Base-by-base conservation (phyloP, 208 protist genomes). In the Crithidia mellificae region DNA sequence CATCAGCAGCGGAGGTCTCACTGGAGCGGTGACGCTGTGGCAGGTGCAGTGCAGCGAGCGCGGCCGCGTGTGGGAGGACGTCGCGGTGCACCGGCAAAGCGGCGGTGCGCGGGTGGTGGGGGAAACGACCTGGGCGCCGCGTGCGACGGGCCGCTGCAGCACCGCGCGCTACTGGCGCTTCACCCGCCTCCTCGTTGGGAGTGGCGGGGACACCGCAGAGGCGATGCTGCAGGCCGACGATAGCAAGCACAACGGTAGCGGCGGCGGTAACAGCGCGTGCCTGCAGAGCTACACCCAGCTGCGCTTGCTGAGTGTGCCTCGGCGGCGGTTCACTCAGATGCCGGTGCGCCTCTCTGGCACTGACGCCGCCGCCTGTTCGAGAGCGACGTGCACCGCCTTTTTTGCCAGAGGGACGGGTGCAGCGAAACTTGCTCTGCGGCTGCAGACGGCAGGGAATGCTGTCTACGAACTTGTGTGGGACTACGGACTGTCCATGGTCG, bases 401-500 rank as follows among this genome's bases (percentile, higher is more conserved):
- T 76, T 76, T 12, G 12, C 24, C 0, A 5, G 8, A 14, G 49
- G 63, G 2, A 32, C 29, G 19, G 32, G 30, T 9, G 24, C 17
- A 0, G 6, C 38, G 15, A 54, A 25, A n/a, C n/a, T 76, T 30
- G 46, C 53, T 36, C 29, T 75, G 44, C 25, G 32, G 7, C 27
- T 30, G 6, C 34, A 39, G 8, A 15, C 44, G 6, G 56, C 9
- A 3, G 25, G 20, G 39, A 36, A 20, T 6, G 24, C 39, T 9
- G 27, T 24, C n/a, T 76, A 76, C 41, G 70, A 76, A 49, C 70
- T 76, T 0, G 38, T 69, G n/a, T 76, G 70, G 70, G 70, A 76
- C 47, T 76, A 70, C 34, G 70, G 70, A 4, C 44, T 66, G 8
- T 29, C 62, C 3, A 22, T 66, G 34, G 30, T 59, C 15, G 43